Conservation (phyloP, 441 rosid genomes). For the Kokia cookei region DNA sequence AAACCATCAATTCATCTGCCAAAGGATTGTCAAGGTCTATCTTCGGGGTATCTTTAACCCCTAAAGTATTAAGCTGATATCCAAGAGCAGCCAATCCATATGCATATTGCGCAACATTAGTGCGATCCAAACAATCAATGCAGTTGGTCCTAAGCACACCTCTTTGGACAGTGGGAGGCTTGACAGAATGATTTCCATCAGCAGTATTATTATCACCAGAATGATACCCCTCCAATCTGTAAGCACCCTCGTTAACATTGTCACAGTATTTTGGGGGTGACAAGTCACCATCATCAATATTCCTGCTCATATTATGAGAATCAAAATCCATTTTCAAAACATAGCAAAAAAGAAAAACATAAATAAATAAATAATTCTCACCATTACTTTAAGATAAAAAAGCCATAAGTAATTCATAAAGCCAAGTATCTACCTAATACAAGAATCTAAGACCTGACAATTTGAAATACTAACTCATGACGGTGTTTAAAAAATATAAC, state of each 20-base stretch:
- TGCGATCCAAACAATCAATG: conserved; percentile 96
- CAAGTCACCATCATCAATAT: conserved; percentile 28
- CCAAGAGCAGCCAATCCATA: conserved; percentile 98
- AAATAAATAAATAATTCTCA: neutral
- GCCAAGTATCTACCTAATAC: neutral
- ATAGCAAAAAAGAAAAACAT: conserved; percentile 1
- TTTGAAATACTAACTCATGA: neutral
- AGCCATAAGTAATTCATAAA: conserved; percentile 1
- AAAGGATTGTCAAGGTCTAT: conserved; percentile 76
- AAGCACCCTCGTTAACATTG: conserved; percentile 40
- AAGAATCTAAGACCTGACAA: conserved; percentile 1
- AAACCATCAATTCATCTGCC: conserved; percentile 82
- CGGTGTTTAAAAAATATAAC: neutral
- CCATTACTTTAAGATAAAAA: conserved; percentile 2
- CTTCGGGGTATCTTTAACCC: conserved; percentile 53
- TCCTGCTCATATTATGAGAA: conserved; percentile 42
- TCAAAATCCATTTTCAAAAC: conserved; percentile 12
- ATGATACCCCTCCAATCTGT: conserved; percentile 28
- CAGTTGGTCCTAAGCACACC: conserved; percentile 98
- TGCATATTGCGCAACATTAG: conserved; percentile 98
- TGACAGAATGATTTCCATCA: conserved; percentile 45
- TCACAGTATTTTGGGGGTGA: conserved; percentile 30
- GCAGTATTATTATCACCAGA: conserved; percentile 27
- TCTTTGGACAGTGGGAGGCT: conserved; percentile 58
- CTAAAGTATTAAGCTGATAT: conserved; percentile 76